Evolutionary conservation across 2,329 filamentous ascomycete species (phyloP), one percentile per base, ranked within the genome.

Genomic region (Karstenula rhodostoma): DNA sequence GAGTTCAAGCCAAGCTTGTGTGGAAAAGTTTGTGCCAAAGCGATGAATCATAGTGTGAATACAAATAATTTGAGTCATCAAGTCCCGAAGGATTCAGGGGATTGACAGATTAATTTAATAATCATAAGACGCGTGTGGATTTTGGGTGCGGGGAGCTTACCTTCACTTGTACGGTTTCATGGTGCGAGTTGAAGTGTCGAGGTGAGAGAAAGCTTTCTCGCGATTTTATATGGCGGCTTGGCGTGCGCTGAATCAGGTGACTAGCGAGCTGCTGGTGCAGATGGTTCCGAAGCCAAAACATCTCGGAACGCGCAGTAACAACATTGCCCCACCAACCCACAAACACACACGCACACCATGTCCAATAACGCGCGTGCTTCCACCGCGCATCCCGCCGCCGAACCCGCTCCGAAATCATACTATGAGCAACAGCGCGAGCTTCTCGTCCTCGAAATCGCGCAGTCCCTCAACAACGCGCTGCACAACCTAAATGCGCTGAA

Each of bases 401-500:
- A 35, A 19, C 17, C 52, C 13, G 29, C 40, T 1, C 60, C 63
- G 1, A 73, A 74, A 63, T 64, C 88, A 0, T 91, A 90, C 69
- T 94, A 93, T 70, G 90, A 93, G 73, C 86, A 90, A 73, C 91
- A 94, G 80, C 86, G 91, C 61, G 89, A 90, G 70, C 82, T 87
- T 7, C 82, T 94, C 32, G 83, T 94, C 4, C 83, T 85, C 49
- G 91, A 94, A 67, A 92, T 94, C 69, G 90, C 89, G 61, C 84
- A 89, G 86, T 85, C 84, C 62, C 83, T 99, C 75, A 95, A 98
- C 73, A 89, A 95, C 72, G 93, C 97, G 60, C 89, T 99, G 10
- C 91, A 94, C 71, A 97, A 97, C 73, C 93, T 98, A 78, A 99
- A 98, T 81, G 94, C 94, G 71, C 82, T 99, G 60, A 99, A 98